Evolutionary conservation across 257 asterid genomes (phyloP), one percentile per base, ranked within the genome.

Genomic region (Solanum sejunctum): DNA sequence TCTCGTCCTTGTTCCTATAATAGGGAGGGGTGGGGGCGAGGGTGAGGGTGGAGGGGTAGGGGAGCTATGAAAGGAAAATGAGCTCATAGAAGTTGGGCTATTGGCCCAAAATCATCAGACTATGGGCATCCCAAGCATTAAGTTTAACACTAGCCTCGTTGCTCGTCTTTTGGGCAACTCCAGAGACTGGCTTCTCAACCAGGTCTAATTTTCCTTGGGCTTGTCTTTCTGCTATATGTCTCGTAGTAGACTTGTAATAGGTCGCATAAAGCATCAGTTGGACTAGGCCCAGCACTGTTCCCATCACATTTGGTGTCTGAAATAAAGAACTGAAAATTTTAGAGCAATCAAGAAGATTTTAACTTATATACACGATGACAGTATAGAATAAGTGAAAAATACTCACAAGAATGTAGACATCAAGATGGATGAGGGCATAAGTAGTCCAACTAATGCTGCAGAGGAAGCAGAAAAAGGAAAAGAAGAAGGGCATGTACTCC

Each of bases 401-500:
- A 85, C 88, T 88, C 88, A 95, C 98, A 54, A 69, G 91, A 49
- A 95, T 91, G 91, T 89, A 93, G 51, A 93, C 90, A 79, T 95
- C 98, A n/a, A 96, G 89, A 18, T 80, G 91, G 82, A 96, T 82
- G n/a, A 91, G 86, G 45, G 97, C 95, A 82, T 93, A 96, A 26
- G 85, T 72, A 1, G 95, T 91, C 99, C 99, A 96, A 75, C 95
- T 58, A 84, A 91, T 36, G 39, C 98, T 98, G 64, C 94, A 93
- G 12, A 93, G 92, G 60, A 94, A 93, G 52, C 97, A 93, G 88
- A 90, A 93, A 2, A 96, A 89, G 0, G 98, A 93, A 0, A 95
- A 89, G 85, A 85, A 93, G 60, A 96, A 96, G 0, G 99, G 97
- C 98, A 96, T 94, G 80, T 82, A 96, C 84, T 94, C 98, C 80